Evolutionary conservation across 306 rosid genomes (phyloP), one percentile per base, ranked within the genome.

Genomic region (Medicago lupulina): DNA sequence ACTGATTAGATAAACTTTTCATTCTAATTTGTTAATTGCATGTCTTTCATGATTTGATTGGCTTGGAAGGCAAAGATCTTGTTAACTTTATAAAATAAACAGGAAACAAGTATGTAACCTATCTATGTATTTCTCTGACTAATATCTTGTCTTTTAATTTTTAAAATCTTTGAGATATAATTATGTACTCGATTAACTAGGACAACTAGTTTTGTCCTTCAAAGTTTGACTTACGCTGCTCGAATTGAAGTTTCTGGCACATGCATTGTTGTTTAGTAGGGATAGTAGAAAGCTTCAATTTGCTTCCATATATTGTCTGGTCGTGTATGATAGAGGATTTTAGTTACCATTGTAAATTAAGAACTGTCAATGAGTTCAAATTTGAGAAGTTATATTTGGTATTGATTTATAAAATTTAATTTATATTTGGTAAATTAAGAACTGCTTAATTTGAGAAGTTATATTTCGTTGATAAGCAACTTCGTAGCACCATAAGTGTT

Each of bases 1-100:
- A 49, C 59, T 61, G 74, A 34, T 70, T 54, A 28, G 58, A 71
- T 39, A 55, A 28, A 77, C 41, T 36, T 12, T 39, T 36, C 51
- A 34, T 80, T 16, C 83, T 83, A 34, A 23, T 71, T 53, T 66
- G 46, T 59, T 60, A 39, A 43, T 47, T 64, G 36, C 57, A 18
- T 67, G 31, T 63, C 80, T 79, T 73, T 63, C 80, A 94, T 96
- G 97, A 90, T 77, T 84, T 94, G 89, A 64, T 92, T 77, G 93
- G 93, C 70, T 76, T 94, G 77, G 85, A 85, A 74, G 93, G 88
- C 53, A 90, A 84, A 61, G 96, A 86, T 7, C 86, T 94, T 67
- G 84, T 80, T 76, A 91, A 80, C 55, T 94, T 85, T 80, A 76
- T 90, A 72, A 83, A 90, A 39, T 81, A 84, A 46, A 86, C 85